phyloP scores from a whole-genome alignment of 805 yeast genomes.

The Cyberlindnera mycetangii region DNA sequence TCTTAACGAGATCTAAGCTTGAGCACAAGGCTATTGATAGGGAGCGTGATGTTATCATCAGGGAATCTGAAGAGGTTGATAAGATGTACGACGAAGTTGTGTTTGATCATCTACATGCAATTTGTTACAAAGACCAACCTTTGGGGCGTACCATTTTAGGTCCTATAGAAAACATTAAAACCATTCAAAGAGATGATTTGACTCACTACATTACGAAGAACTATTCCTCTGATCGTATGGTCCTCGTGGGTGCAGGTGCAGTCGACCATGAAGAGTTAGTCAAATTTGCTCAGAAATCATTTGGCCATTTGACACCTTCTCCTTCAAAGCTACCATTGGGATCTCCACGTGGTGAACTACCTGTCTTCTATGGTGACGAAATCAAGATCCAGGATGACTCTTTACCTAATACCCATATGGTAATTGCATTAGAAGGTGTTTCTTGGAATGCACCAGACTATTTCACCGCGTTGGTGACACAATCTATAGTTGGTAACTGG shows the following conservation, averaged over 20 bases:
- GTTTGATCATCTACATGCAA: constrained; percentile 93
- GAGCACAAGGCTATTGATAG: constrained; percentile 86
- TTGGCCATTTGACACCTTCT: constrained; percentile 60
- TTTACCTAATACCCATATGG: constrained; percentile 86
- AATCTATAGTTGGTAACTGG: constrained; percentile 97
- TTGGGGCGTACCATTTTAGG: constrained; percentile 96
- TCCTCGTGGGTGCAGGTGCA: constrained; percentile 94
- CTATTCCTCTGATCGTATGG: constrained; percentile 97
- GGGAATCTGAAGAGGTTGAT: constrained; percentile 97
- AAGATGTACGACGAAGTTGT: constrained; percentile 98
- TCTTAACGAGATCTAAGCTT: constrained; percentile 79
- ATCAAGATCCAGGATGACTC: constrained; percentile 78
- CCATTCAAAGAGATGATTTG: constrained; percentile 74
- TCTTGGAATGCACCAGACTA: constrained; percentile 96
- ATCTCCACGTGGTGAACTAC: constrained; percentile 58
- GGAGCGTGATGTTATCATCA: constrained; percentile 92
- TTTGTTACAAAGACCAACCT: constrained; percentile 86
- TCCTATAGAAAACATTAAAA: constrained; percentile 82
- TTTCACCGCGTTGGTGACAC: constrained; percentile 92
- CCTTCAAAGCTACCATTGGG: constrained; percentile 67
- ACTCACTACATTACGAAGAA: constrained; percentile 76
- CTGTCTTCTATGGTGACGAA: constrained; percentile 83
- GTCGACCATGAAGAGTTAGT: constrained; percentile 87
- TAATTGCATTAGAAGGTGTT: constrained; percentile 95
- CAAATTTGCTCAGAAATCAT: constrained; percentile 66